Conservation (phyloP, 352 stramenopile species). For the Phytophthora crassamura region DNA sequence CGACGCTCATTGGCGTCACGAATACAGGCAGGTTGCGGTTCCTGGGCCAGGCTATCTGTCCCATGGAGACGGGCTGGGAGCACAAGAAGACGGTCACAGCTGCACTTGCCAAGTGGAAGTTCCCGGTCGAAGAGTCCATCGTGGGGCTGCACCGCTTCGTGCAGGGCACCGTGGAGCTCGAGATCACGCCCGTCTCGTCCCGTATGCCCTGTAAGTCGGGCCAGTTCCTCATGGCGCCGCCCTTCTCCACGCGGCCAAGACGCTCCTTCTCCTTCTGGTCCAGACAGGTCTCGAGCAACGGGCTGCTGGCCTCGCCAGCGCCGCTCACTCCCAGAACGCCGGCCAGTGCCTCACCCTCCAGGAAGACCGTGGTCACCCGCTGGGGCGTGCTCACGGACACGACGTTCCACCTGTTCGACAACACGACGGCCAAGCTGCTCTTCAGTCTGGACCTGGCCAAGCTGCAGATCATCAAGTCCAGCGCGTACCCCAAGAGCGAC, state of each 20-base stretch:
- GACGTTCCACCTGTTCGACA: conserved; percentile 78
- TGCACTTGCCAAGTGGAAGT: conserved; percentile 79
- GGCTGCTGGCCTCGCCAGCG: conserved; percentile 47
- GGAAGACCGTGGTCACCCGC: conserved; percentile 68
- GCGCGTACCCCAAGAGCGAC: conserved; percentile 51
- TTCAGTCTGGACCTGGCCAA: conserved; percentile 80
- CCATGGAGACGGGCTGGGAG: conserved; percentile 76
- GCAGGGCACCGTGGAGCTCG: conserved; percentile 60
- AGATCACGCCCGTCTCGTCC: conserved; percentile 65
- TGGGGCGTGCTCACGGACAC: conserved; percentile 88
- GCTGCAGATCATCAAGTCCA: conserved; percentile 77
- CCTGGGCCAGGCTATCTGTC: conserved; percentile 66
- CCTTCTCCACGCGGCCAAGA: conserved; percentile 44
- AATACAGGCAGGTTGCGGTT: conserved; percentile 62
- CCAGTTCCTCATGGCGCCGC: conserved; percentile 74
- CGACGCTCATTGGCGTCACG: conserved; percentile 76
- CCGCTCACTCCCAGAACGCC: conserved; percentile 45
- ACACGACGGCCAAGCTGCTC: conserved; percentile 75
- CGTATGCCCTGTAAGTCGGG: conserved; percentile 73
- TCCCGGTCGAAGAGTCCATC: conserved; percentile 76
- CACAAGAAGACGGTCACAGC: conserved; percentile 39
- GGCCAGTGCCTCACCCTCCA: conserved; percentile 49
- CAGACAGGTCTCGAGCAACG: conserved; percentile 49
- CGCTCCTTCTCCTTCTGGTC: conserved; percentile 75
- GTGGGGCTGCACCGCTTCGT: conserved; percentile 75